Conservation (phyloP, 768 basidiomycete genomes). For the Heimioporus sp. region DNA sequence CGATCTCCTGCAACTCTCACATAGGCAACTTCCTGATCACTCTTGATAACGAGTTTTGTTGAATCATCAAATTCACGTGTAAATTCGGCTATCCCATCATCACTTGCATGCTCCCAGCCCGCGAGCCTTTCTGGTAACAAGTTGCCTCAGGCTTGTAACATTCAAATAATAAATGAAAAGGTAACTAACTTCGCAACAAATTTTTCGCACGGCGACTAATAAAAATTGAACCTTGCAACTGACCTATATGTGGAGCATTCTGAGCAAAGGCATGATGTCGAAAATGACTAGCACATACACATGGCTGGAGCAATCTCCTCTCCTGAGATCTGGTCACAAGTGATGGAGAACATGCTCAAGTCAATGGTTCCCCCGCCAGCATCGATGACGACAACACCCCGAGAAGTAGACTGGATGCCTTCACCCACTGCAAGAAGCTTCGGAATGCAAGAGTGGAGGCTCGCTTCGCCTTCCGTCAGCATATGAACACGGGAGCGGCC, state of each 20-base stretch:
- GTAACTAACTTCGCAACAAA: slow-evolving; percentile 32
- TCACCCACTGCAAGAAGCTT: slow-evolving; percentile 12
- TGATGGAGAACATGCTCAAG: slow-evolving; percentile 34
- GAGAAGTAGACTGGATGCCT: slow-evolving; percentile 18
- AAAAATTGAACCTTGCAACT: slow-evolving; percentile 45
- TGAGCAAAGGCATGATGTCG: not conserved
- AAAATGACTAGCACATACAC: slow-evolving; percentile 10
- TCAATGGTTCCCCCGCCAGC: slow-evolving; percentile 39
- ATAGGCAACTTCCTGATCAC: not conserved
- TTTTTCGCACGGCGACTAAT: slow-evolving; percentile 39
- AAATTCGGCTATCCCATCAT: not conserved
- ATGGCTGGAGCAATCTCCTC: slow-evolving; percentile 33
- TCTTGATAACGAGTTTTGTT: not conserved
- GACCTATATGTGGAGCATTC: slow-evolving; percentile 32
- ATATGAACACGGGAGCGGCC: slow-evolving; percentile 18
- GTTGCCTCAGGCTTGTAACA: not conserved
- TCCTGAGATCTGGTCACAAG: slow-evolving; percentile 17
- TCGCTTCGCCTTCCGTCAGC: slow-evolving; percentile 25
- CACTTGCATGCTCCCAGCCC: not conserved
- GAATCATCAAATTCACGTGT: not conserved
- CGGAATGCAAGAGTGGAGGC: slow-evolving; percentile 36
- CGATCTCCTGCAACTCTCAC: not conserved
- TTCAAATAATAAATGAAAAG: not conserved
- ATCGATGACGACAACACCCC: slow-evolving; percentile 42
- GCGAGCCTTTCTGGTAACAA: not conserved